phyloP scores from a whole-genome alignment of 73 alveolate genomes.

The Tetrahymena thermophila region DNA sequence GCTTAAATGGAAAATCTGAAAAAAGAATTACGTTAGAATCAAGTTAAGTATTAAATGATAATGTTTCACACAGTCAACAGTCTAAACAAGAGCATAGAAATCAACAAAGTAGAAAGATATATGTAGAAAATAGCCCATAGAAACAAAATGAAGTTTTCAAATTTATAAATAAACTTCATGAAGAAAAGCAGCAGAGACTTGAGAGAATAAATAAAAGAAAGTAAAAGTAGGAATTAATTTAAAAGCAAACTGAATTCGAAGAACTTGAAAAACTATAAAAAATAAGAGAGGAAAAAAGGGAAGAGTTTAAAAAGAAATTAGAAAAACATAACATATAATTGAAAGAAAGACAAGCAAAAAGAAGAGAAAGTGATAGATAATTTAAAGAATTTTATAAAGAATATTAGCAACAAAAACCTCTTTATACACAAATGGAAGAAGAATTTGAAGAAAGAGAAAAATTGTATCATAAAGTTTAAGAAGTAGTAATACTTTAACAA shows the following conservation, averaged over 20 bases:
- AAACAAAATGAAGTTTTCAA: not conserved
- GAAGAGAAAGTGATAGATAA: not conserved
- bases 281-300: not conserved
- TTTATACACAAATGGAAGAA: not conserved
- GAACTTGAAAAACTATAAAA: not conserved
- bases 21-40: not conserved
- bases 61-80: not conserved
- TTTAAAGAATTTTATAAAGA: not conserved
- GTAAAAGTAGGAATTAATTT: not conserved
- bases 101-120: not conserved
- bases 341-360: not conserved
- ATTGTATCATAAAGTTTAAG: not conserved
- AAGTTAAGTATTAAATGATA: not conserved
- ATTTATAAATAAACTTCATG: not conserved
- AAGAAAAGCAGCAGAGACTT: not conserved
- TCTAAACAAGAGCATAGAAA: not conserved
- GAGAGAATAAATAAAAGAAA: not conserved
- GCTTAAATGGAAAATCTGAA: not conserved
- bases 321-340: not conserved
- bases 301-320: not conserved
- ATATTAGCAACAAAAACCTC: not conserved
- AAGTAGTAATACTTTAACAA: not conserved
- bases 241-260: not conserved
- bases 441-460: not conserved
- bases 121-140: not conserved